Base-by-base conservation (phyloP, 2,329 filamentous ascomycete species). In the Colletotrichum lupini region DNA sequence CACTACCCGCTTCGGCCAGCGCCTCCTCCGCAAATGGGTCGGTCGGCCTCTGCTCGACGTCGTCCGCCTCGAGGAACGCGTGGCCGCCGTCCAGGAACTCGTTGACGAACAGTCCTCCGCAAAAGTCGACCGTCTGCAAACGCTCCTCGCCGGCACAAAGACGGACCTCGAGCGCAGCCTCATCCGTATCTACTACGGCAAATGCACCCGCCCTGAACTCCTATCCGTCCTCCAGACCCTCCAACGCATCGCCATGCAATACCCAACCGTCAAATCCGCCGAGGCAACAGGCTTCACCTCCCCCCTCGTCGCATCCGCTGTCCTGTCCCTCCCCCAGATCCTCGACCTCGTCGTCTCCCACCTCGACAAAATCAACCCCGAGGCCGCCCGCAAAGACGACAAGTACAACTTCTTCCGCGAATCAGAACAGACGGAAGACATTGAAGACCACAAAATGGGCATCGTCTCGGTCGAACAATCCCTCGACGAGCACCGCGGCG, bases 171-270 rank as follows among this genome's bases (percentile, higher is more conserved):
- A 99, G 83, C 95, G 97, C 77, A 97, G 94, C 74, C 86, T 99
- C 58, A 95, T 98, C 78, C 91, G 97, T 57, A 97, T 99, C 72
- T 99, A 98, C 85, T 99, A 99, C 82, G 95, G 95, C 62, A 98
- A 97, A 84, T 98, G 95, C 81, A 93, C 94, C 1, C 92, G 97
- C 0, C 93, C 95, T 0, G 97, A 99, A 82, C 90, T 99, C 4
- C 87, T 98, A 2, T 91, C 90, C 0, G 92, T 97, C 5, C 87
- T 99, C 1, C 95, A 98, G 81, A 93, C 94, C 0, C 86, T 99
- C 70, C 95, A 98, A 78, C 90, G 87, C 72, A 94, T 98, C 58
- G 90, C 94, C 0, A 91, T 89, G 68, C 93, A 97, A 78, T 98
- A 95, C 79, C 85, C 90, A 0, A 86, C 90, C 74, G 88, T 95